Conservation (phyloP, 2,329 filamentous ascomycete genomes). For the Diaporthe sp. region DNA sequence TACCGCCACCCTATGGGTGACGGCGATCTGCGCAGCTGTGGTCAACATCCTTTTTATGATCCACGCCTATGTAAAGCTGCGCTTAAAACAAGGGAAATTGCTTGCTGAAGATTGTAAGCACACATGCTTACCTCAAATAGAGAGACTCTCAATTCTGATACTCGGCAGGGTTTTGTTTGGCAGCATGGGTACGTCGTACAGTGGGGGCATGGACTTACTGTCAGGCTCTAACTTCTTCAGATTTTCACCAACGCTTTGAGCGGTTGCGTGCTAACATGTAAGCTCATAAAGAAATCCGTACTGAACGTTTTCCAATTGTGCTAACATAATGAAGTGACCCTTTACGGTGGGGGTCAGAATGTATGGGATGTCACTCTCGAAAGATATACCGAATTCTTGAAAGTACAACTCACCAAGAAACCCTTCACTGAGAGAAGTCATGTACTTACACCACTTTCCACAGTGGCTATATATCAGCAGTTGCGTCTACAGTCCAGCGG, state of each 20-base stretch:
- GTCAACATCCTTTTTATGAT: conserved; percentile 19
- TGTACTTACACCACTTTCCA: not conserved
- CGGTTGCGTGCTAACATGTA: not conserved
- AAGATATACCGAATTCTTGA: conserved; percentile 18
- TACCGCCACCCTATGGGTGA: conserved; percentile 1
- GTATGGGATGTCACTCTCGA: conserved; percentile 16
- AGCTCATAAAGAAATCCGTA: not conserved
- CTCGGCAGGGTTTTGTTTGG: conserved; percentile 33
- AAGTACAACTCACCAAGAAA: not conserved
- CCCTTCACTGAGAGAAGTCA: not conserved
- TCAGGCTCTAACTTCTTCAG: conserved; percentile 3
- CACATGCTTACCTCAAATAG: not conserved
- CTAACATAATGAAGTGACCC: conserved; percentile 17
- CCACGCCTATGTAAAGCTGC: conserved; percentile 25
- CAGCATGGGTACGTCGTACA: conserved; percentile 30
- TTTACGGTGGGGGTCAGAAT: conserved; percentile 9
- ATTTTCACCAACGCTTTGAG: conserved; percentile 17
- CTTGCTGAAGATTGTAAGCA: conserved; percentile 28
- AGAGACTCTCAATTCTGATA: not conserved
- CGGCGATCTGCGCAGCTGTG: conserved; percentile 1
- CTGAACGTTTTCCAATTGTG: not conserved
- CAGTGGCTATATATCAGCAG: conserved; percentile 26
- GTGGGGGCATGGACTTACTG: not conserved
- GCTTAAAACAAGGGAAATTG: not conserved
- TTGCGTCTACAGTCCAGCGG: conserved; percentile 27